These are phyloP conservation scores for Arachnopeziza araneosa DNA, from an alignment of 2,329 filamentous ascomycete genomes.

Conservation along the genomic window DNA sequence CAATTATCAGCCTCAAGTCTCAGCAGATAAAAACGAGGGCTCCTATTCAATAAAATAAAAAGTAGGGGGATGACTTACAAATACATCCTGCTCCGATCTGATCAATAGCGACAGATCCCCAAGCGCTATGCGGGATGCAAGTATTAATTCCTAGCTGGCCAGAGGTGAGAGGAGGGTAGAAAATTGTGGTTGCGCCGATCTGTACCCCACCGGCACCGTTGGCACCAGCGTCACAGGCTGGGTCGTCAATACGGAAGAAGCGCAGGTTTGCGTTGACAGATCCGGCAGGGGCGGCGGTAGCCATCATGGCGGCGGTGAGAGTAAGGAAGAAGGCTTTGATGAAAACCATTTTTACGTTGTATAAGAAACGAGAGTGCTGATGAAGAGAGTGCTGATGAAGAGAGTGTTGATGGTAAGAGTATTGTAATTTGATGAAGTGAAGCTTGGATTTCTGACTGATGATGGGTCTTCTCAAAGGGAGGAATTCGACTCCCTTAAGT, in stretches of 20 bases:
- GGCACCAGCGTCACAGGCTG: neutral
- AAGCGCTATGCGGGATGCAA: neutral
- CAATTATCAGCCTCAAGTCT: neutral
- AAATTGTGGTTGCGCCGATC: neutral
- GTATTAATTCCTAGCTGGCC: neutral
- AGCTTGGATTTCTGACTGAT: neutral
- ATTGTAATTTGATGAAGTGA: neutral
- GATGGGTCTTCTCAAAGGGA: neutral
- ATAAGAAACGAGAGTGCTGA: neutral
- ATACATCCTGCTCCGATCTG: neutral
- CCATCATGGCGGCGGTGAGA: neutral
- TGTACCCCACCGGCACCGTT: neutral
- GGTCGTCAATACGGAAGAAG: conserved; percentile 2
- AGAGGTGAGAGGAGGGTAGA: neutral
- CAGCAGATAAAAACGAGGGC: neutral
- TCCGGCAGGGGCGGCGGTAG: neutral
- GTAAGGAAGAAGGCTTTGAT: neutral
- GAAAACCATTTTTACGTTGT: neutral
- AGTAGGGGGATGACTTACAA: neutral
- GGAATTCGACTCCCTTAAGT: neutral
- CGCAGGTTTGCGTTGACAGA: neutral
- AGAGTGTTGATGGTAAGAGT: neutral
- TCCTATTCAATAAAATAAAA: too few relatives aligned
- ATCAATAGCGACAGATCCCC: neutral
- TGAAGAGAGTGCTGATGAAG: neutral